A percentile compares a stretch with the other conserved stretches of the same genome.
Evolutionary conservation across 345 rosid genomes (phyloP).

Genomic region (Rhodamnia argentea): DNA sequence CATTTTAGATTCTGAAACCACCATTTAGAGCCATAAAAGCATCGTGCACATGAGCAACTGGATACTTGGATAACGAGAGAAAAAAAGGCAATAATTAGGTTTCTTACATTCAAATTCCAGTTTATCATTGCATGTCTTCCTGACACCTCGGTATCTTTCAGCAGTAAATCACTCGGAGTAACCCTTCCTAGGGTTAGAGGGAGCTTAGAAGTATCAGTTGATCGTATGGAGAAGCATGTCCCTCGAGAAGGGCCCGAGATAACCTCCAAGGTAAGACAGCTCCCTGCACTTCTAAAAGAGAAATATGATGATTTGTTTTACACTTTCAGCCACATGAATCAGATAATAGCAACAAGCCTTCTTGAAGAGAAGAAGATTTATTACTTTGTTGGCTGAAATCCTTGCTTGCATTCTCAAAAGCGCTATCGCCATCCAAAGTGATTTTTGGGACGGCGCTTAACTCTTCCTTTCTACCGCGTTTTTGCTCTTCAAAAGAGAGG

Average conservation of each 20-base stretch:
- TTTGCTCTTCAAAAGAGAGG: slow-evolving; percentile 30
- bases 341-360: slow-evolving; percentile 2
- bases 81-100: slow-evolving; percentile 2
- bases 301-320: slow-evolving; percentile 35
- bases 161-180: slow-evolving; percentile 55
- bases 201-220: slow-evolving; percentile 57
- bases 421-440: slow-evolving; percentile 21
- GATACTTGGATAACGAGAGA: not conserved
- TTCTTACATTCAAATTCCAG: slow-evolving; percentile 74
- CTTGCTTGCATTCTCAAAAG: slow-evolving; percentile 19
- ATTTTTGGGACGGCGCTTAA: slow-evolving; percentile 14
- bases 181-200: slow-evolving; percentile 89
- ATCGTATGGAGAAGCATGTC: slow-evolving; percentile 37
- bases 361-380: slow-evolving; percentile 19
- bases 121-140: slow-evolving; percentile 95
- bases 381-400: slow-evolving; percentile 61
- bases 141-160: slow-evolving; percentile 90
- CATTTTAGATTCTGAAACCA: slow-evolving; percentile 71
- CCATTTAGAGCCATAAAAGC: not conserved
- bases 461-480: slow-evolving; percentile 20
- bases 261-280: slow-evolving; percentile 81
- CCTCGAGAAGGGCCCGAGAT: slow-evolving; percentile 83
- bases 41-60: not conserved
- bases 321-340: slow-evolving; percentile 17
- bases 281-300: slow-evolving; percentile 90